Evolutionary conservation across 805 yeast genomes (phyloP).

Genomic region (Blastobotrys robertii): DNA sequence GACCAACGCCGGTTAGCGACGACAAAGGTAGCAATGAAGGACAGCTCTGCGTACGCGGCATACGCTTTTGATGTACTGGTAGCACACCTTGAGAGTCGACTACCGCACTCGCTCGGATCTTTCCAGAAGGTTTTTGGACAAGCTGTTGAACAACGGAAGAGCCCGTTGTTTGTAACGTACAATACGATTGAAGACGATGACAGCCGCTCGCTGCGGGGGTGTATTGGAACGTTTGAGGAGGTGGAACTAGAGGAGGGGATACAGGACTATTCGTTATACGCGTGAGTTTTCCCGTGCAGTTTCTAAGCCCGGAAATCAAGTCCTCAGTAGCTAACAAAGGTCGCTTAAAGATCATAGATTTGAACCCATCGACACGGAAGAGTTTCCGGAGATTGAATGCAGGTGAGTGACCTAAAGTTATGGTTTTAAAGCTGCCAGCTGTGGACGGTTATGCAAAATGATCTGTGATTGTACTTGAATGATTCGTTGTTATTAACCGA

Average conservation of each 20-base stretch:
- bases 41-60: constrained; percentile 29
- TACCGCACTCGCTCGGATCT: constrained; percentile 8
- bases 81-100: constrained; percentile 19
- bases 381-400: constrained; percentile 44
- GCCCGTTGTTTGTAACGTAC: constrained; percentile 88
- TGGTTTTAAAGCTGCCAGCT: too few relatives aligned
- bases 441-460: too few relatives aligned
- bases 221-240: constrained; percentile 80
- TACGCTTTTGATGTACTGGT: constrained; percentile 33
- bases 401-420: constrained; percentile 28
- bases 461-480: too few relatives aligned
- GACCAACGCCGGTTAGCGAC: too few relatives aligned
- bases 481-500: too few relatives aligned
- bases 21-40: neutral
- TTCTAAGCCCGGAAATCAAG: constrained; percentile 4
- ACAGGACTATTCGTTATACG: constrained; percentile 47
- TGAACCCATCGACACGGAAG: constrained; percentile 46
- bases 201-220: constrained; percentile 56
- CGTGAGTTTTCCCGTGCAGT: constrained; percentile 26
- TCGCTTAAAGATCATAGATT: constrained; percentile 79
- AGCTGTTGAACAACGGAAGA: constrained; percentile 16
- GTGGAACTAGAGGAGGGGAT: constrained; percentile 50
- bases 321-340: constrained; percentile 15
- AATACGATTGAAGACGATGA: constrained; percentile 25
- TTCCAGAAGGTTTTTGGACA: constrained; percentile 5